These are phyloP conservation scores for Marvania coccoides DNA, from an alignment of 139 green algal species.

Conservation along the genomic window DNA sequence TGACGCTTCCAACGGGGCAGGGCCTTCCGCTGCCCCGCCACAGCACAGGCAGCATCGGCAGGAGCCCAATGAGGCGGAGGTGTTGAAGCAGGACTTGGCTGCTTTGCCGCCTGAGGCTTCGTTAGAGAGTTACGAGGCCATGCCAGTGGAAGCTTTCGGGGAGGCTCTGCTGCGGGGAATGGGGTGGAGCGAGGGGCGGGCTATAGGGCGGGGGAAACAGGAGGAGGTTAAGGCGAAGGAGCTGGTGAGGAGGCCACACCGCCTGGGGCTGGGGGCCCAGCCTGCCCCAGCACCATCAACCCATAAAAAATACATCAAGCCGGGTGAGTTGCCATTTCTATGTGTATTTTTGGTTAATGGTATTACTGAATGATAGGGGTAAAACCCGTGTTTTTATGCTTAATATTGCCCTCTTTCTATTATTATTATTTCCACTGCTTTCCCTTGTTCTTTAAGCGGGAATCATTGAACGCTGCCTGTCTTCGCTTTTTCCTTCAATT, in stretches of 20 bases:
- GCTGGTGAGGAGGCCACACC: constrained; percentile 30
- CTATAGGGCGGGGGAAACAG: constrained; percentile 56
- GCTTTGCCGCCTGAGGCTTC: constrained; percentile 16
- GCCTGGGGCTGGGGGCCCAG: constrained; percentile 64
- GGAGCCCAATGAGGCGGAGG: constrained; percentile 1
- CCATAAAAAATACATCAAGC: constrained; percentile 34
- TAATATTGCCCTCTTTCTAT: too few species aligned
- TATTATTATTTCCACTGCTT: too few species aligned
- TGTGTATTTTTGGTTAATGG: too few species aligned
- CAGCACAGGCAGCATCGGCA: neutral
- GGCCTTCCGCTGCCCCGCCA: neutral
- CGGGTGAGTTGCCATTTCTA: too few species aligned
- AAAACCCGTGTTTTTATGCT: too few species aligned
- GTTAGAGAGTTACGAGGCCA: constrained; percentile 56
- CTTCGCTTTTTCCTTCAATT: too few species aligned
- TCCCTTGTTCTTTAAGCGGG: too few species aligned
- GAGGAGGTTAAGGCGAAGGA: constrained; percentile 57
- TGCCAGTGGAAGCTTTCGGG: constrained; percentile 77
- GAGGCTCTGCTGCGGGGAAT: constrained; percentile 73
- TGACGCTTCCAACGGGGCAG: neutral
- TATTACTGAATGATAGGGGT: too few species aligned
- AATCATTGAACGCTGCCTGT: too few species aligned
- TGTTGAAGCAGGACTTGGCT: constrained; percentile 17
- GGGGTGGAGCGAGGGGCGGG: constrained; percentile 69
- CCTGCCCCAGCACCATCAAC: constrained; percentile 14